Evolutionary conservation across 148 eudicot species (phyloP).

Genomic region (Chenopodium berlandieri): DNA sequence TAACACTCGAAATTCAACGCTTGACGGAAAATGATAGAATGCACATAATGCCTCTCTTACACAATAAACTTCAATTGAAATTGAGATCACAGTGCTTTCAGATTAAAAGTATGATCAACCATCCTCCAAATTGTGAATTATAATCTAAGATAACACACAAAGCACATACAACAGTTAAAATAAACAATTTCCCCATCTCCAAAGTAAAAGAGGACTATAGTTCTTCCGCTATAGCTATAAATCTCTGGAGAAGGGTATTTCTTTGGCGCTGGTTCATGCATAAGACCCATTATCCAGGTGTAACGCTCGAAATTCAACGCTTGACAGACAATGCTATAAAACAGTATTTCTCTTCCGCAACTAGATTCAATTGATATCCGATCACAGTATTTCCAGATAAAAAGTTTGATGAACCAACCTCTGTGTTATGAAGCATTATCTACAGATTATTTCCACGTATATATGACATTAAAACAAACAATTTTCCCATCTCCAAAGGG

Average conservation of each 20-base stretch:
- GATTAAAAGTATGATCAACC: no score
- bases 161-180: no score
- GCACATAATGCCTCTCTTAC: neutral
- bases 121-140: no score
- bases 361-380: neutral
- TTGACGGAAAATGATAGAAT: neutral
- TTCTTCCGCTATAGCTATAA: neutral
- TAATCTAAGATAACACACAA: neutral
- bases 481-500: constrained; percentile 1
- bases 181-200: neutral
- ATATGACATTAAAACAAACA: neutral
- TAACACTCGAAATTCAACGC: constrained; percentile 14
- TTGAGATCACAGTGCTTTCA: neutral
- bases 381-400: neutral
- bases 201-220: neutral
- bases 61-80: neutral
- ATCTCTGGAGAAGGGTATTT: constrained; percentile 2
- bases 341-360: neutral
- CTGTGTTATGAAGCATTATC: neutral
- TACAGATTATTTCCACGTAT: neutral
- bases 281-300: constrained; percentile 17
- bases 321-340: neutral
- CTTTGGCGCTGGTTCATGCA: constrained; percentile 18
- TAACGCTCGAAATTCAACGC: constrained; percentile 17
- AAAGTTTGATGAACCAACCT: no score